Base-by-base conservation (phyloP, 1,284 basidiomycete species). In the Melampsora larici-populina region DNA sequence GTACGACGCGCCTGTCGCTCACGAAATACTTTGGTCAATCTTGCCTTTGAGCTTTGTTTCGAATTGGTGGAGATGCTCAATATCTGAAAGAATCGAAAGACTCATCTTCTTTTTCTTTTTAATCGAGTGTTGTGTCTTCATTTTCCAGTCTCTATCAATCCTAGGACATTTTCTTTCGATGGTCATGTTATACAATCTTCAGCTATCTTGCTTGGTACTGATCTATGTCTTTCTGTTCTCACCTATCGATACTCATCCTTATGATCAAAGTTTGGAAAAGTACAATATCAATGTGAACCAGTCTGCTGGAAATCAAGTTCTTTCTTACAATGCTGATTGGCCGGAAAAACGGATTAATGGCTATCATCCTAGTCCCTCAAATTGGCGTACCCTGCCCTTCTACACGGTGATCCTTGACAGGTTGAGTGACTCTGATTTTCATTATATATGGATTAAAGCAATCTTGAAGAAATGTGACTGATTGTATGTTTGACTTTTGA, bases 381-480 rank as follows among this genome's bases (percentile, higher is more conserved):
- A 95, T 84, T 96, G 93, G 93, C 88, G 93, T 48, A 86, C 88
- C 24, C 85, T 94, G 24, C 92, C 93, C 0, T 88, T 89, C 78
- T 95, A 95, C 84, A 93, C 92, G 49, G 83, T 95, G 80, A 89
- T 95, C 72, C 84, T 93, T 81, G 93, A 96, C 88, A 95, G 94
- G 85, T 94, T 92, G 83, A 43, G 40, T 43, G 92, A 92, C 15
- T 18, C 13, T 26, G 9, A 21, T n/a, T 40, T 60, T 55, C 24
- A 40, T 17, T 29, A 11, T 7, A 11, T 7, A n/a, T 46, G 26
- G 43, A 26, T 49, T 24, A 6, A 13, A 40, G 18, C 24, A 31
- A n/a, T 62, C 55, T 31, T 26, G 11, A 33, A 31, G 18, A 17
- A 36, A 21, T 18, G 7, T 65, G 76, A 29, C 24, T 58, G 18